A percentile compares a stretch with the other conserved stretches of the same genome.
phyloP scores from a whole-genome alignment of 2,329 filamentous ascomycete genomes.

The Penicillium sp. region DNA sequence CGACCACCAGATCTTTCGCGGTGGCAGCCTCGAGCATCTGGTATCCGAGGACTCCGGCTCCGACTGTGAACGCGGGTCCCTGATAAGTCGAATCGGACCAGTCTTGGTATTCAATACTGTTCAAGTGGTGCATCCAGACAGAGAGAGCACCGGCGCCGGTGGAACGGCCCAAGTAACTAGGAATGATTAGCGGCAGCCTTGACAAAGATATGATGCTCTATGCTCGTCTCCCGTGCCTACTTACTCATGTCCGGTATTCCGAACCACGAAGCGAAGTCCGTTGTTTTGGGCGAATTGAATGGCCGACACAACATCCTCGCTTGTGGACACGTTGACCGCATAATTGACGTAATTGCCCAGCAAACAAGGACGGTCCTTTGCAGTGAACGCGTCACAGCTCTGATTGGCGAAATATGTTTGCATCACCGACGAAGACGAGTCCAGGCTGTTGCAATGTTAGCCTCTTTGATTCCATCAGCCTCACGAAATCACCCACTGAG shows the following conservation, averaged over 20 bases:
- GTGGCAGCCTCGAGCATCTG: conserved; percentile 52
- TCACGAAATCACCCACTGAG: too few species aligned
- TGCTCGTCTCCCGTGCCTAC: conserved; percentile 53
- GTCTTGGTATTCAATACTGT: conserved; percentile 28
- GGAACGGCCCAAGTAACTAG: conserved; percentile 53
- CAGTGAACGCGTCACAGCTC: conserved; percentile 45
- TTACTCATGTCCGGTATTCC: conserved; percentile 45
- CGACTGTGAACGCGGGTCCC: conserved; percentile 55
- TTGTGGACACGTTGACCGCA: conserved; percentile 34
- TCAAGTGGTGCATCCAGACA: conserved; percentile 37
- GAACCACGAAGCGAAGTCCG: conserved; percentile 53
- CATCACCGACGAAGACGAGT: conserved; percentile 36
- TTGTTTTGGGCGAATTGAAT: conserved; percentile 46
- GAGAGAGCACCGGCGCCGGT: conserved; percentile 57
- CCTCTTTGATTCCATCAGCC: too few species aligned
- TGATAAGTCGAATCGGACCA: conserved; percentile 47
- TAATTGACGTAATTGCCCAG: conserved; percentile 34
- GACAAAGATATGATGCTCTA: conserved; percentile 29
- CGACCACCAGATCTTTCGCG: conserved; percentile 50
- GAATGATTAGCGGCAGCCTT: neutral
- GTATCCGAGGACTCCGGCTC: conserved; percentile 55
- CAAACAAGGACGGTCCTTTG: conserved; percentile 27
- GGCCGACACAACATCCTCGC: conserved; percentile 24
- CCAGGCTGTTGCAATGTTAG: too few species aligned
- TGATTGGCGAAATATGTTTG: conserved; percentile 39